phyloP scores from a whole-genome alignment of 805 yeast species.

The Debaryomyces hansenii region DNA sequence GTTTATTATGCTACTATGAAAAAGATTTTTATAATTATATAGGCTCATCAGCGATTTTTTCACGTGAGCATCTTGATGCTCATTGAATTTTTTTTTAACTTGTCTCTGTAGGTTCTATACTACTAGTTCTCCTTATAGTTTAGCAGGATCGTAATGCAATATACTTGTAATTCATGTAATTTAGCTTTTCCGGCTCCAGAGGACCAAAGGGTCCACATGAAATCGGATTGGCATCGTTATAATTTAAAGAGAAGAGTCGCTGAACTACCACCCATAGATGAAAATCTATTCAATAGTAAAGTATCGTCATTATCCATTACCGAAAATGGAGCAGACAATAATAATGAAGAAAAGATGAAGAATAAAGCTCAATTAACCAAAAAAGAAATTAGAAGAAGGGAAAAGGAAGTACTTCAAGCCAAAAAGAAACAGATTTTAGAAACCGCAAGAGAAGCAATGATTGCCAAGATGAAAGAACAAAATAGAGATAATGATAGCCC shows the following conservation, averaged over 20 bases:
- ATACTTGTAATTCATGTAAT: conserved; percentile 87
- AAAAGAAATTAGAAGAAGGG: conserved; percentile 50
- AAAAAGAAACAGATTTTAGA: conserved; percentile 50
- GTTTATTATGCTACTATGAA: background rate
- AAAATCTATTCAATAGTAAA: conserved; percentile 37
- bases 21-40: background rate
- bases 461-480: conserved; percentile 13
- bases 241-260: conserved; percentile 94
- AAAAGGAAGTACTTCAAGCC: conserved; percentile 49
- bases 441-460: conserved; percentile 44
- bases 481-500: background rate
- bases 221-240: conserved; percentile 97
- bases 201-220: conserved; percentile 90
- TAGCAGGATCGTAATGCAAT: conserved; percentile 11
- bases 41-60: background rate
- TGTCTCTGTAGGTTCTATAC: too few relatives aligned
- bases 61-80: background rate
- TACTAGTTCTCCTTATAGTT: too few relatives aligned
- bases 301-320: conserved; percentile 19
- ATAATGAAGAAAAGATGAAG: conserved; percentile 12
- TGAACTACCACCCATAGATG: conserved; percentile 43
- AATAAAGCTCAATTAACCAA: conserved; percentile 33
- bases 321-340: conserved; percentile 13
- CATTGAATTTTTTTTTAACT: background rate
- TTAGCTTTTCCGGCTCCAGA: conserved; percentile 80